Evolutionary conservation across 768 basidiomycete genomes (phyloP).

Genomic region (Pleurotus platypus): DNA sequence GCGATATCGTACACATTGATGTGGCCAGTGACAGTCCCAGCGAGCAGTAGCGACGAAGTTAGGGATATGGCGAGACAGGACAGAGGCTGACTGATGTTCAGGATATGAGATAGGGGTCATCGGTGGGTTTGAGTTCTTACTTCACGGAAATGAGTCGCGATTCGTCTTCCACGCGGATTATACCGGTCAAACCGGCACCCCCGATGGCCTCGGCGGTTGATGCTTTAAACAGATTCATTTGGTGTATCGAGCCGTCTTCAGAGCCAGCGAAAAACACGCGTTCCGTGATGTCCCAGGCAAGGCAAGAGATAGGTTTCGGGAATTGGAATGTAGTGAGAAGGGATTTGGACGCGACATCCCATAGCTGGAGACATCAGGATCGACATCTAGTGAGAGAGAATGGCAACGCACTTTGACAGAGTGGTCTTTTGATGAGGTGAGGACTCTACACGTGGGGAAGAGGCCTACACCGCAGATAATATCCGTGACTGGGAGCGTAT

Average conservation of each 20-base stretch:
- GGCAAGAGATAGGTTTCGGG: slow-evolving; percentile 64
- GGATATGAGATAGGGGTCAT: neutral
- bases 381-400: neutral
- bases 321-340: slow-evolving; percentile 88
- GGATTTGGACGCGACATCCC: slow-evolving; percentile 73
- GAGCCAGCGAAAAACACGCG: slow-evolving; percentile 88
- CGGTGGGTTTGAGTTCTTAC: slow-evolving; percentile 34
- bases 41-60: slow-evolving; percentile 74
- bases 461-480: slow-evolving; percentile 75
- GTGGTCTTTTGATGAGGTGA: slow-evolving; percentile 85
- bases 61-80: slow-evolving; percentile 74
- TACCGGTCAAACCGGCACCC: slow-evolving; percentile 65
- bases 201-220: slow-evolving; percentile 66
- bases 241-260: slow-evolving; percentile 66
- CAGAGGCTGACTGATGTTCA: slow-evolving; percentile 60
- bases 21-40: slow-evolving; percentile 70
- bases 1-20: slow-evolving; percentile 84
- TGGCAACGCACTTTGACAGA: slow-evolving; percentile 72
- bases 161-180: slow-evolving; percentile 65
- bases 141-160: slow-evolving; percentile 69
- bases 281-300: slow-evolving; percentile 83
- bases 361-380: slow-evolving; percentile 45
- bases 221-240: slow-evolving; percentile 73
- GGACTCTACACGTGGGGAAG: slow-evolving; percentile 72
- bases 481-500: slow-evolving; percentile 87